A percentile compares a stretch with the other conserved stretches of the same genome.
phyloP scores from a whole-genome alignment of 2,329 filamentous ascomycete genomes.

The Botrytis cinerea region DNA sequence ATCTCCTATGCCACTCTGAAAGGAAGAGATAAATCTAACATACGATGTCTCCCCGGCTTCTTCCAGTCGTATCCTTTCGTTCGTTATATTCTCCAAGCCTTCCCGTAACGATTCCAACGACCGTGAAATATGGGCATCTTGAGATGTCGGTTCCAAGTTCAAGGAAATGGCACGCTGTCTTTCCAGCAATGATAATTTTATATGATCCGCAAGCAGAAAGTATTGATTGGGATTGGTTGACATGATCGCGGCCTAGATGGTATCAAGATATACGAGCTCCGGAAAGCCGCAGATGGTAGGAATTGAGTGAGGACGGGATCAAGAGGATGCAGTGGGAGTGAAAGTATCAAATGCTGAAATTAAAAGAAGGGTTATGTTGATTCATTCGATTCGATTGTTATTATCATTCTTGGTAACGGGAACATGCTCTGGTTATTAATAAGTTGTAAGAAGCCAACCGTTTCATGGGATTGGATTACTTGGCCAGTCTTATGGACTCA shows the following conservation, averaged over 20 bases:
- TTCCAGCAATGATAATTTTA: slow-evolving; percentile 93
- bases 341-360: neutral
- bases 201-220: slow-evolving; percentile 90
- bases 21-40: slow-evolving; percentile 30
- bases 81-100: slow-evolving; percentile 70
- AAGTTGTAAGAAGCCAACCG: neutral
- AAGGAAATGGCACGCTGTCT: slow-evolving; percentile 82
- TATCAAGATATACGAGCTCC: neutral
- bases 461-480: neutral
- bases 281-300: neutral
- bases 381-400: slow-evolving; percentile 1
- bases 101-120: slow-evolving; percentile 85
- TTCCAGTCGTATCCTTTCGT: slow-evolving; percentile 63
- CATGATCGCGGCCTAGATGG: slow-evolving; percentile 44
- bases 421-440: neutral
- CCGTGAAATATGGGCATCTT: slow-evolving; percentile 85
- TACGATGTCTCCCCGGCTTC: slow-evolving; percentile 66
- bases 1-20: neutral
- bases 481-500: neutral
- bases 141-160: slow-evolving; percentile 67
- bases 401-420: neutral
- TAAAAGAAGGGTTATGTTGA: neutral
- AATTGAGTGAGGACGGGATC: neutral
- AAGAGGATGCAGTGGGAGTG: neutral
- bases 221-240: slow-evolving; percentile 68